Evolutionary conservation across 148 eudicot genomes (phyloP).

Genomic region (Vaccinium corymbosum): DNA sequence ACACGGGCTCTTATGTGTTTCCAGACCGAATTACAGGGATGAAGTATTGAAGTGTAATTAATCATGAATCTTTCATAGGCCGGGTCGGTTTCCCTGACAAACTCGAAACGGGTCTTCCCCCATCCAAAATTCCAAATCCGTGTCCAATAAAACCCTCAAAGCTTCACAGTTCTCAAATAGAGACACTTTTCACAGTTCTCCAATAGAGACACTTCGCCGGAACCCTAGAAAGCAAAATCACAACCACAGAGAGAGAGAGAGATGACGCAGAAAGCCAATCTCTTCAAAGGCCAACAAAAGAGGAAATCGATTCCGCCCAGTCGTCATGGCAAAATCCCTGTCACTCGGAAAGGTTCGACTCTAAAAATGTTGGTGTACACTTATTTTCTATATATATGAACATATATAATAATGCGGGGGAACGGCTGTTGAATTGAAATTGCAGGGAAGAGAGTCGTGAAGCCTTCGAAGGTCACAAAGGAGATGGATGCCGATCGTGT

Average conservation of each 20-base stretch:
- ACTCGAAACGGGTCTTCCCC: too few species aligned
- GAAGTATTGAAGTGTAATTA: background rate
- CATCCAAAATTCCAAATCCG: background rate
- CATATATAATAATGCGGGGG: background rate
- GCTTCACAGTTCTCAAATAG: background rate
- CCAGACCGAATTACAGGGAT: background rate
- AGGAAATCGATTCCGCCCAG: constrained; percentile 57
- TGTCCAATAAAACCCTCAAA: background rate
- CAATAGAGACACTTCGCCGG: background rate
- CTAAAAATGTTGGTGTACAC: background rate
- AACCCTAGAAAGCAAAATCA: constrained; percentile 28
- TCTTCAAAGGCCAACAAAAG: constrained; percentile 79
- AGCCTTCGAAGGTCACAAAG: constrained; percentile 57
- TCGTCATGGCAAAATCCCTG: constrained; percentile 67
- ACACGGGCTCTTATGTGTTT: background rate
- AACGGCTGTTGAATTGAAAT: constrained; percentile 14
- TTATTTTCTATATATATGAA: background rate
- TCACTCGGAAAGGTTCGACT: constrained; percentile 59
- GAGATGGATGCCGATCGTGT: constrained; percentile 69
- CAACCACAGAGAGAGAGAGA: constrained; percentile 28
- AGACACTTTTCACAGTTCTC: background rate
- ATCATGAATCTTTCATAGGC: background rate
- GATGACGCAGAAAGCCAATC: constrained; percentile 73
- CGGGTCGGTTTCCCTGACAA: background rate
- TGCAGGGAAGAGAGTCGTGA: constrained; percentile 64